Evolutionary conservation across 768 basidiomycete genomes (phyloP), one percentile per base, ranked within the genome.

Genomic region (Candolleomyces aberdarensis): DNA sequence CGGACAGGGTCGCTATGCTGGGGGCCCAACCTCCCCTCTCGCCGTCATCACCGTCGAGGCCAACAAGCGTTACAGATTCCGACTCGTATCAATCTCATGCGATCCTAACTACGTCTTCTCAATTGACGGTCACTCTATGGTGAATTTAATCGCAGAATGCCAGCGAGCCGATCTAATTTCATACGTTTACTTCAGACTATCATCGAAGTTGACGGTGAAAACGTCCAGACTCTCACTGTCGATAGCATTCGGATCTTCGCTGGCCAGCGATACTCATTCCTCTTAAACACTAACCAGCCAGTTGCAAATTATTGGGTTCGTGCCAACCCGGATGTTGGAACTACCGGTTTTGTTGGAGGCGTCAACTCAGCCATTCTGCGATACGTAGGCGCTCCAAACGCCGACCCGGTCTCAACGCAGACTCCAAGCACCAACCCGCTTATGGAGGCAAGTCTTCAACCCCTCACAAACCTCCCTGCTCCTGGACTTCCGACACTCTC

Each of bases 361-460:
- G 63, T 81, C 20, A 86, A 83, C 66, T 83, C 80, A 17, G 86
- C 82, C 2, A 83, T 85, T 51, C 70, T 85, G 8, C 77, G 80
- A 13, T 85, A 85, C 66, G 60, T 49, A 10, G 80, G 81, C 15
- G 83, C 81, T 0, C 62, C 72, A 1, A 57, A 51, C 13, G 62
- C 59, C 0, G 74, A 83, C 44, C 83, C 83, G 0, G 76, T 73
- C 0, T 77, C 77, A 1, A 69, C 59, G 2, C 70, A 74, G 8
- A 66, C 72, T 1, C 29, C 60, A 3, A 62, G 26, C 26, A 26
- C 40, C 0, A 74, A 69, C 19, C 72, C 69, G 0, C 64, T 82
- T 26, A 43, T 73, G 3, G 82, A 82, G 63, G 73, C 70, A 0
- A 63, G 71, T 20, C 71, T 83, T 0, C 75, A 71, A 41, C 74